Base-by-base conservation (phyloP, 495 filamentous ascomycete genomes). In the Lineolata rhizophorae region DNA sequence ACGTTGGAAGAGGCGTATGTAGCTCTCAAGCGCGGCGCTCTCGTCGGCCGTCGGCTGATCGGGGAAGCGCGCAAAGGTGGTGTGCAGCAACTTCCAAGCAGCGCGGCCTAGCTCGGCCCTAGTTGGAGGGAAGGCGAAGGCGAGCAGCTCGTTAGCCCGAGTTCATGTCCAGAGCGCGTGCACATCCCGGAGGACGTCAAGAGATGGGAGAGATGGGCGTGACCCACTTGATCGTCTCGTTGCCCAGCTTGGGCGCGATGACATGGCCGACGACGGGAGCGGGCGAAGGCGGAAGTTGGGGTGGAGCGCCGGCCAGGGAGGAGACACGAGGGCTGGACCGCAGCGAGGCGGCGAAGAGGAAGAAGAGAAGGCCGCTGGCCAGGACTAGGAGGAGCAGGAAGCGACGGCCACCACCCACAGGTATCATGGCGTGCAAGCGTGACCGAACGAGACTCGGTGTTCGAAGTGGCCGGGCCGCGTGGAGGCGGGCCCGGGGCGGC, bases 51-150 rank as follows among this genome's bases (percentile, higher is more conserved):
- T 76, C 0, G 87, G 85, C 34, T 74, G 64, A 41, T 84, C 77
- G 25, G 87, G 90, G 55, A 85, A 97, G 34, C 83, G 72, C 21
- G 81, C 76, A 65, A 95, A 81, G 50, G 80, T 87, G 1, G 90
- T 97, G 54, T 97, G 87, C 45, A 97, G 68, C 41, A 92, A 70
- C 46, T 84, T 82, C 84, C 81, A 92, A 14, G 77, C 71, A 17
- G 82, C 72, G 42, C 79, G 74, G 36, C 84, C 84, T 12, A 92
- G 63, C 55, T 92, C 81, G 30, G 78, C 84, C 56, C n/a, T n/a
- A n/a, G n/a, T n/a, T 77, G 32, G 27, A 27, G 27, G 11, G 18
- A n/a, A 29, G n/a, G n/a, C n/a, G n/a, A n/a, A n/a, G n/a, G n/a
- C n/a, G n/a, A n/a, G n/a, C n/a, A n/a, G n/a, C n/a, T n/a, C n/a